phyloP scores from a whole-genome alignment of 1,284 basidiomycete genomes.

The Phenoliferia sp. region DNA sequence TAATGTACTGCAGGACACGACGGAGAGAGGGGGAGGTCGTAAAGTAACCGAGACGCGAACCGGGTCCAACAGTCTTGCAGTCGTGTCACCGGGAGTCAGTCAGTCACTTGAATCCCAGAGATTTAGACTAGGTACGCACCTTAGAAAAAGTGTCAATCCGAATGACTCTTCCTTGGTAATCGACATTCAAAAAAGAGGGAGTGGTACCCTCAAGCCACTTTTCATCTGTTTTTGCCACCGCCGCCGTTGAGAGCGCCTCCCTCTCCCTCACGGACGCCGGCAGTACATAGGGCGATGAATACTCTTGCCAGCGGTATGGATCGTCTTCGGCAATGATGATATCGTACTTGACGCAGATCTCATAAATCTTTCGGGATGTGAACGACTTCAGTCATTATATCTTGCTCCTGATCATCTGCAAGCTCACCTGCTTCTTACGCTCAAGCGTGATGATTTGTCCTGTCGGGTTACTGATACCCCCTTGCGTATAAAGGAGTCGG shows the following conservation, averaged over 20 bases:
- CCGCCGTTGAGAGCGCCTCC: conserved; percentile 50
- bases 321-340: conserved; percentile 33
- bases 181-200: conserved; percentile 67
- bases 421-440: neutral
- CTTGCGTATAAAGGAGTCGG: neutral
- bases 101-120: neutral
- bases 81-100: conserved; percentile 3
- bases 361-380: conserved; percentile 53
- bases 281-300: neutral
- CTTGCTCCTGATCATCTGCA: neutral
- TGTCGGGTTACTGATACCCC: neutral
- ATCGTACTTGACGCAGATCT: conserved; percentile 71
- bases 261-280: neutral
- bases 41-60: conserved; percentile 71
- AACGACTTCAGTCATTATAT: neutral
- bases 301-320: conserved; percentile 1
- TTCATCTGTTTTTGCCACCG: conserved; percentile 27
- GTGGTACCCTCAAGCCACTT: conserved; percentile 54
- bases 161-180: conserved; percentile 72
- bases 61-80: conserved; percentile 74
- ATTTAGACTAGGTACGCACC: conserved; percentile 41
- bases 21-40: conserved; percentile 62
- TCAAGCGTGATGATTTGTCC: neutral
- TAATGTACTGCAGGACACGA: conserved; percentile 68
- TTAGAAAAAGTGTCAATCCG: conserved; percentile 72